Base-by-base conservation (phyloP, 192 early-diverging fungal genomes). In the Coemansia sp. region DNA sequence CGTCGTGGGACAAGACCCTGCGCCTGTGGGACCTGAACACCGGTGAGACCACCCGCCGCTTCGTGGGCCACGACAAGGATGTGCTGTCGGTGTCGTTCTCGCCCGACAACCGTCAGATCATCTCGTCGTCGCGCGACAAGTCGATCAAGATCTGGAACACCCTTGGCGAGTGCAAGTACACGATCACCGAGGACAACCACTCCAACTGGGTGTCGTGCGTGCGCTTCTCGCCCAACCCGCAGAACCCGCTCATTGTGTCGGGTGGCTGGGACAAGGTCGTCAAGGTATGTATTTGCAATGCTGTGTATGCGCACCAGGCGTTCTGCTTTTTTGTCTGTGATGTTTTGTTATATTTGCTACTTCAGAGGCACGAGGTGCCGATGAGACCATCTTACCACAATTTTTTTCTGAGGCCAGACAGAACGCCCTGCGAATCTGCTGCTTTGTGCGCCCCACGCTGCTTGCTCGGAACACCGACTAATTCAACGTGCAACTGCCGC, bases 101-200 rank as follows among this genome's bases (percentile, higher is more conserved):
- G 64, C 89, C 96, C 26, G 96, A 99, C 80, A 97, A 97, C 90
- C 90, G 94, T 70, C 94, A 97, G 85, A 97, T 99, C 65, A 92
- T 99, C 55, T 96, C 93, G 53, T 92, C 90, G 61, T 94, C 93
- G 63, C 91, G 93, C 75, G 96, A 99, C 83, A 95, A 93, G 87
- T 85, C 85, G 78, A 96, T 99, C 87, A 99, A 97, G 89, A 82
- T 99, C 72, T 99, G 96, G 96, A 97, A 99, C 90, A 99, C 94
- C 51, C 84, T 99, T 28, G 96, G 94, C 67, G 96, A 99, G 82
- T 97, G 96, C 93, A 99, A 99, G 90, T 92, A 86, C 87, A 93
- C 87, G 86, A 89, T 99, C 76, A 85, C 83, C 64, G 90, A 96
- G 62, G 91, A 97, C 64, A 90, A 90, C 67, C 96, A 99, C 91